Evolutionary conservation across 2,329 filamentous ascomycete genomes (phyloP), one percentile per base, ranked within the genome.

Genomic region (Raffaelea deltoideospora): DNA sequence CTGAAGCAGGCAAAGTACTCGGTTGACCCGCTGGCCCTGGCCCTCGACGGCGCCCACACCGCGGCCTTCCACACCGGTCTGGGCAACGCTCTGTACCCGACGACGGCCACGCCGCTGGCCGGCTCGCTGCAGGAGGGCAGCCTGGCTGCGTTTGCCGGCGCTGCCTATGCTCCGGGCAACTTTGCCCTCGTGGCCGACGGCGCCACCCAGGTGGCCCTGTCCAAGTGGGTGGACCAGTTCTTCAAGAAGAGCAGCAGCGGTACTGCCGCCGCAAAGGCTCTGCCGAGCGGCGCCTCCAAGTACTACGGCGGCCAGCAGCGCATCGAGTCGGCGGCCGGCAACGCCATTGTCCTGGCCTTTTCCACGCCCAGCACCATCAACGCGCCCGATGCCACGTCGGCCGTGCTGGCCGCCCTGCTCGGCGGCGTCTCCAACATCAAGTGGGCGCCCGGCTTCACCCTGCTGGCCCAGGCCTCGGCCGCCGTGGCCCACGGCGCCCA

Each of bases 291-390:
- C 47, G 67, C 80, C 45, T 72, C 76, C 56, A 90, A 87, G 63
- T 98, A 96, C 76, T 82, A 76, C 54, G 90, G 90, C 58, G 92
- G 90, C 54, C 86, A 98, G 69, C 84, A 93, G 67, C 84, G 90
- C 50, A 81, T 82, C 48, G 69, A 81, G 45, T 81, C 85, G 59
- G 68, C 67, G 41, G 66, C 68, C 46, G 80, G 83, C 48, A 95
- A 93, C 64, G 72, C 86, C 31, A 58, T 94, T 49, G 82, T 94
- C 48, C 75, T 98, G 54, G 90, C 76, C 44, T 96, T 98, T 79
- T 82, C 86, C 40, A 87, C 88, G 42, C 86, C 85, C 44, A 81
- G 84, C 61, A n/a, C n/a, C n/a, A 76, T 79, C 49, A 67, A 69
- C 45, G 76, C 75, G 51, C 85, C 83, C 69, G 93, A 94, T 69